phyloP scores from a whole-genome alignment of 2,329 filamentous ascomycete genomes.

The Arthrobotrys musiformis region DNA sequence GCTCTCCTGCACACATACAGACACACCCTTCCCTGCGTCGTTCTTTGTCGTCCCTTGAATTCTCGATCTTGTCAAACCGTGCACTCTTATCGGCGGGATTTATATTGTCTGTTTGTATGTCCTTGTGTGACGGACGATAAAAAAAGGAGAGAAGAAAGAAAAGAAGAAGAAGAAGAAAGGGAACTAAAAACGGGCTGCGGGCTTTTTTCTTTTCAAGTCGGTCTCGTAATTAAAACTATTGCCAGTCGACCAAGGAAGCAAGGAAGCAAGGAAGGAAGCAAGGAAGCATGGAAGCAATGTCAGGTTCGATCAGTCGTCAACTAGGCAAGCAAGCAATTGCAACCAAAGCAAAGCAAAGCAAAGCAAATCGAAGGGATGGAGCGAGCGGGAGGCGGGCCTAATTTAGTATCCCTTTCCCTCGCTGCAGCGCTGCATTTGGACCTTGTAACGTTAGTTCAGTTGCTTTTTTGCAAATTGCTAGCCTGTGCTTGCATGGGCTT shows the following conservation, averaged over 20 bases:
- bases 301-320: background rate
- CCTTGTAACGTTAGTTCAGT: background rate
- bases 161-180: background rate
- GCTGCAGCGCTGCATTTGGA: slow-evolving; percentile 12
- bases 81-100: background rate
- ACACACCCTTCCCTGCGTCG: slow-evolving; percentile 49
- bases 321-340: background rate
- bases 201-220: too few relatives aligned
- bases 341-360: slow-evolving; percentile 6
- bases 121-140: slow-evolving; percentile 32
- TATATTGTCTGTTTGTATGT: too few relatives aligned
- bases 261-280: background rate
- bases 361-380: slow-evolving; percentile 15
- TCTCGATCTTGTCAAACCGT: background rate
- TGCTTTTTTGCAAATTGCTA: slow-evolving; percentile 1
- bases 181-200: slow-evolving; percentile 3
- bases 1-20: background rate
- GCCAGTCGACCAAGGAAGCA: background rate
- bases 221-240: background rate
- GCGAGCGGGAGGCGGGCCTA: slow-evolving; percentile 2
- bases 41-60: background rate
- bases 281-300: background rate
- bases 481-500: too few relatives aligned
- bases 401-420: slow-evolving; percentile 45
- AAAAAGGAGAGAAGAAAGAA: background rate